Evolutionary conservation across 2,329 filamentous ascomycete genomes (phyloP).

Genomic region (Dothidotthia symphoricarpi): DNA sequence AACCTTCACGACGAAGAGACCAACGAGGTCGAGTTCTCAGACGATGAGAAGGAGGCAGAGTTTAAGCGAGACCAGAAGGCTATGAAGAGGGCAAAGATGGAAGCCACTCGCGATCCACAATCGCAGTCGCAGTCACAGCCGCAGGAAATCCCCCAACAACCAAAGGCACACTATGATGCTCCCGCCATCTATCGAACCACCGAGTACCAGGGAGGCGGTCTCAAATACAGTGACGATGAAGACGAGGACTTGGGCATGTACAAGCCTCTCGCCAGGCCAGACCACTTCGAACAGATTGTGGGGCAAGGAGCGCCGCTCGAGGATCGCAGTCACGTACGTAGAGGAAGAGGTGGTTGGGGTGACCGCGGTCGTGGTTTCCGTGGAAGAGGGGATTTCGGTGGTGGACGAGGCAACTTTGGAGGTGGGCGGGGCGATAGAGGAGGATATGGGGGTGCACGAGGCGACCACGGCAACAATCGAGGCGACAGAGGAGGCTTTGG

Average conservation of each 20-base stretch:
- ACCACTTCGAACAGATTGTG: slow-evolving; percentile 49
- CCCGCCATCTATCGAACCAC: slow-evolving; percentile 20
- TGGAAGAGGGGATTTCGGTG: slow-evolving; percentile 26
- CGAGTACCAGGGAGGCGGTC: slow-evolving; percentile 35
- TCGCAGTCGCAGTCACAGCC: slow-evolving; percentile 9
- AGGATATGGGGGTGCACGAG: slow-evolving; percentile 14
- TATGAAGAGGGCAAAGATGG: slow-evolving; percentile 50
- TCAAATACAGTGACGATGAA: slow-evolving; percentile 48
- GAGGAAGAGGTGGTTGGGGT: slow-evolving; percentile 34
- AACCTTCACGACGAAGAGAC: slow-evolving; percentile 94
- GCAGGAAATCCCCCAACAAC: slow-evolving; percentile 22
- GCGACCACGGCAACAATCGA: slow-evolving; percentile 25
- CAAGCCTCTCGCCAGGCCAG: slow-evolving; percentile 48
- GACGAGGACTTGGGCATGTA: slow-evolving; percentile 49
- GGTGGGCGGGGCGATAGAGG: slow-evolving; percentile 18
- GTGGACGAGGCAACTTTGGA: slow-evolving; percentile 24
- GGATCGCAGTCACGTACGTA: slow-evolving; percentile 38
- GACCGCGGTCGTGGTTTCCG: slow-evolving; percentile 41
- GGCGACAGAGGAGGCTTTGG: slow-evolving; percentile 28
- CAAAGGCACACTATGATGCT: slow-evolving; percentile 18
- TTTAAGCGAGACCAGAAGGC: slow-evolving; percentile 62
- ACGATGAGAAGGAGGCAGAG: slow-evolving; percentile 90
- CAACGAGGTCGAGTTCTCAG: slow-evolving; percentile 91
- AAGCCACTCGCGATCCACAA: slow-evolving; percentile 27
- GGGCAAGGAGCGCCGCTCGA: slow-evolving; percentile 40